phyloP scores from a whole-genome alignment of 2,329 filamentous ascomycete species.

The Neurospora sp. region DNA sequence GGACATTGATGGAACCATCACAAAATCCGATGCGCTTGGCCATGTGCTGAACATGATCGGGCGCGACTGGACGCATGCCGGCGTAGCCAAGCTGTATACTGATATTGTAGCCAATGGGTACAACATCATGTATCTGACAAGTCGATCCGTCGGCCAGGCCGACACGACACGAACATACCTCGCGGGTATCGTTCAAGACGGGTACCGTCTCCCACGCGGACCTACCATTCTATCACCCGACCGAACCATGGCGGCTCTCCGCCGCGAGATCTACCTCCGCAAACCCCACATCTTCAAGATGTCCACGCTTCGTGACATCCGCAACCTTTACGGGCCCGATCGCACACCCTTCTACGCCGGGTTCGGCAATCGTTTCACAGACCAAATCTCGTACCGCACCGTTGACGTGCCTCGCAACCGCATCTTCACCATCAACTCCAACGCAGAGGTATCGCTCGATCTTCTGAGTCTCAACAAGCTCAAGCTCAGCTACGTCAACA shows the following conservation, averaged over 20 bases:
- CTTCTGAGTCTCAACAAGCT: constrained; percentile 85
- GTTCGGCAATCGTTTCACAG: constrained; percentile 92
- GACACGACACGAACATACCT: constrained; percentile 86
- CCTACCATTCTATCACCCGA: constrained; percentile 94
- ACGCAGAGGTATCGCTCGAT: constrained; percentile 89
- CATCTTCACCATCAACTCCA: constrained; percentile 96
- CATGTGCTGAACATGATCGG: constrained; percentile 96
- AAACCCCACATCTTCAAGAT: constrained; percentile 99
- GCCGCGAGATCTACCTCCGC: constrained; percentile 85
- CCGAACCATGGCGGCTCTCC: constrained; percentile 82
- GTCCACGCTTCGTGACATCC: constrained; percentile 91
- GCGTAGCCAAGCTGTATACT: constrained; percentile 93
- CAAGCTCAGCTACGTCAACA: constrained; percentile 93
- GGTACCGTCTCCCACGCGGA: constrained; percentile 74
- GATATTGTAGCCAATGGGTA: constrained; percentile 94
- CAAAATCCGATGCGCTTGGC: constrained; percentile 89
- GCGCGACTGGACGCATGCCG: constrained; percentile 93
- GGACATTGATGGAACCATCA: constrained; percentile 97
- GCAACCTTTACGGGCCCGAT: constrained; percentile 69
- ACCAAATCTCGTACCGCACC: constrained; percentile 89
- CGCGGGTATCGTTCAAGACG: constrained; percentile 79
- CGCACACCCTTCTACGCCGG: constrained; percentile 89
- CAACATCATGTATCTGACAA: constrained; percentile 97
- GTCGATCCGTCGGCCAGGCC: constrained; percentile 84
- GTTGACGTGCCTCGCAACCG: constrained; percentile 90